Evolutionary conservation across 1,284 basidiomycete genomes (phyloP).

Genomic region (Leccinum subatratum): DNA sequence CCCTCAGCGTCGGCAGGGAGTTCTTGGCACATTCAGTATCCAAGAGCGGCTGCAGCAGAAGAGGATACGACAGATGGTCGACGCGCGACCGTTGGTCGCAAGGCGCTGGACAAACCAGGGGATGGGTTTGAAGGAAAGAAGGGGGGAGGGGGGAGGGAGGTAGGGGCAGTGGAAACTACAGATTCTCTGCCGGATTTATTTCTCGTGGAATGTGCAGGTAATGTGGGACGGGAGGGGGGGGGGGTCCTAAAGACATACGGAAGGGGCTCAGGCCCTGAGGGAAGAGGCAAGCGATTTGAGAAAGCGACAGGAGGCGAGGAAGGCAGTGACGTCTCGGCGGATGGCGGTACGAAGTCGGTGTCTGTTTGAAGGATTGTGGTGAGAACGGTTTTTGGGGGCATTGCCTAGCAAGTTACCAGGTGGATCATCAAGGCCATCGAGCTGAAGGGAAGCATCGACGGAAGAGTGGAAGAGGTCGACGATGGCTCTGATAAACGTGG

Average conservation of each 20-base stretch:
- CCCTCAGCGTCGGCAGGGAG: slow-evolving; percentile 1
- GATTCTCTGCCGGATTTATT: slow-evolving; percentile 24
- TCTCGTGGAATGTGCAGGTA: slow-evolving; percentile 33
- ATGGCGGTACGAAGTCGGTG: slow-evolving; percentile 5
- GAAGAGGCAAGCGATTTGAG: slow-evolving; percentile 12
- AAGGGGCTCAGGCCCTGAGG: slow-evolving; percentile 9
- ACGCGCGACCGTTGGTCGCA: slow-evolving; percentile 36
- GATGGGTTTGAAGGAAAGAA: slow-evolving; percentile 20
- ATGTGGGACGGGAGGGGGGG: slow-evolving; percentile 34
- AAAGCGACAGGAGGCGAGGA: slow-evolving; percentile 6
- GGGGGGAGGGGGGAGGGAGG: slow-evolving; percentile 27
- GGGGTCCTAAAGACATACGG: slow-evolving; percentile 17
- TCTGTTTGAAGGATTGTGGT: slow-evolving; percentile 1
- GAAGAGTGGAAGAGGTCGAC: slow-evolving; percentile 68
- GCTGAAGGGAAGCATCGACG: slow-evolving; percentile 47
- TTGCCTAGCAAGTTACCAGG: not conserved
- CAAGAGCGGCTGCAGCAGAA: slow-evolving; percentile 17
- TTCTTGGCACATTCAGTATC: slow-evolving; percentile 5
- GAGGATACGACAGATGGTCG: slow-evolving; percentile 36
- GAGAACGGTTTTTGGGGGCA: slow-evolving; percentile 3
- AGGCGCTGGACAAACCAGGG: slow-evolving; percentile 28
- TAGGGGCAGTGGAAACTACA: slow-evolving; percentile 18
- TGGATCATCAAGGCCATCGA: slow-evolving; percentile 50
- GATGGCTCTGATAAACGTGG: slow-evolving; percentile 63
- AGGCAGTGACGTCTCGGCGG: slow-evolving; percentile 16